These are phyloP conservation scores for Plasmopara muralis DNA, from an alignment of 352 stramenopile species.

Conservation along the genomic window DNA sequence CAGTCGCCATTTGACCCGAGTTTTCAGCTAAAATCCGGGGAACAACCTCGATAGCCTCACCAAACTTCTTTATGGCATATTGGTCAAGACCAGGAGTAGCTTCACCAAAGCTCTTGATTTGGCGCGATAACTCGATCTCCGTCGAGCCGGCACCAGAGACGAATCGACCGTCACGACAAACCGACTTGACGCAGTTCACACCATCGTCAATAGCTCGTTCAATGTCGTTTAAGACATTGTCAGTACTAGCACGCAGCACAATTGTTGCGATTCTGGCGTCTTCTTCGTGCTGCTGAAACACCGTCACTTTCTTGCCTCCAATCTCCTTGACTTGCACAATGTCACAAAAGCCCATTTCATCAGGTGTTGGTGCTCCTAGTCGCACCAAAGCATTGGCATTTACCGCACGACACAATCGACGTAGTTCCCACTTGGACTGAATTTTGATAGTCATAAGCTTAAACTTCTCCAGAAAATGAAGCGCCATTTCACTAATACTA, in stretches of 20 bases:
- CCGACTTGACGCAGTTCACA: conserved; percentile 94
- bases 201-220: conserved; percentile 97
- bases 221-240: conserved; percentile 97
- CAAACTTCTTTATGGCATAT: conserved; percentile 99
- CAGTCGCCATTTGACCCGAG: conserved; percentile 91
- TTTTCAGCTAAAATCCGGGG: conserved; percentile 98
- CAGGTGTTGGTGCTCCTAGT: conserved; percentile 93
- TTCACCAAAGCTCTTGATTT: conserved; percentile 93
- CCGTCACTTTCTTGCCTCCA: conserved; percentile 92
- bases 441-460: conserved; percentile 96
- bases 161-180: conserved; percentile 93
- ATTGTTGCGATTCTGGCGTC: conserved; percentile 96
- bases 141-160: conserved; percentile 92
- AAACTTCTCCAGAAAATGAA: conserved; percentile 99
- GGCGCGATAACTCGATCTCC: conserved; percentile 94
- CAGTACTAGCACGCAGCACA: conserved; percentile 90
- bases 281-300: conserved; percentile 93
- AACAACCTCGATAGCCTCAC: conserved; percentile 96
- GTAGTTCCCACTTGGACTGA: conserved; percentile 98
- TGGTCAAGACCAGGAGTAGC: conserved; percentile 97
- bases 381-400: conserved; percentile 96
- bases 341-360: conserved; percentile 97
- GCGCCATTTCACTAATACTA: conserved; percentile 97
- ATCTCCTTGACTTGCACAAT: conserved; percentile 93
- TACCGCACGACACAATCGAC: conserved; percentile 94